Conservation (phyloP, 257 asterid species). For the Salvia hispanica region DNA sequence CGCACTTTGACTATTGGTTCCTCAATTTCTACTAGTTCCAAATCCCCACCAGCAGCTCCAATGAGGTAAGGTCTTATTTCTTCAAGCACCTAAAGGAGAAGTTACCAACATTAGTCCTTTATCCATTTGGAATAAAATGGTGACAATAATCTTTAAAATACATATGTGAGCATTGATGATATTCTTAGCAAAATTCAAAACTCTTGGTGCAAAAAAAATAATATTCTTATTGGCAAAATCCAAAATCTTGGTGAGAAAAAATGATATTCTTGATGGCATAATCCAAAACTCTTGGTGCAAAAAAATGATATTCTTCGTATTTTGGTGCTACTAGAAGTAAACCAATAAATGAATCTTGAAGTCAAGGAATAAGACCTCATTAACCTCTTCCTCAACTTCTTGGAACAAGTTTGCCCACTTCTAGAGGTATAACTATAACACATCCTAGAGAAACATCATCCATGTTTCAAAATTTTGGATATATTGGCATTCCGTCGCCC, state of each 20-base stretch:
- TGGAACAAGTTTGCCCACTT: background rate
- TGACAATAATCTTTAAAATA: slow-evolving; percentile 13
- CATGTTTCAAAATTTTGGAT: background rate
- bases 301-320: slow-evolving; percentile 2
- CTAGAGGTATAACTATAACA: background rate
- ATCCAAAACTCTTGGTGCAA: background rate
- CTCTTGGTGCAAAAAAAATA: background rate
- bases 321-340: slow-evolving; percentile 5
- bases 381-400: background rate
- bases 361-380: background rate
- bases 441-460: background rate
- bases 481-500: background rate
- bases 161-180: background rate
- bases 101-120: background rate
- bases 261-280: background rate
- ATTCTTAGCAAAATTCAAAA: background rate
- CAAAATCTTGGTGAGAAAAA: background rate
- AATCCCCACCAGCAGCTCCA: slow-evolving; percentile 94
- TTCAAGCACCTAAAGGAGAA: slow-evolving; percentile 68
- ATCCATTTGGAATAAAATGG: no score
- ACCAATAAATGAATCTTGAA: background rate
- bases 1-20: slow-evolving; percentile 93
- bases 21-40: slow-evolving; percentile 81
- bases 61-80: slow-evolving; percentile 88
- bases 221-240: background rate